These are phyloP conservation scores for Plasmodium knowlesi DNA, from an alignment of 169 alveolate genomes.

Conservation along the genomic window DNA sequence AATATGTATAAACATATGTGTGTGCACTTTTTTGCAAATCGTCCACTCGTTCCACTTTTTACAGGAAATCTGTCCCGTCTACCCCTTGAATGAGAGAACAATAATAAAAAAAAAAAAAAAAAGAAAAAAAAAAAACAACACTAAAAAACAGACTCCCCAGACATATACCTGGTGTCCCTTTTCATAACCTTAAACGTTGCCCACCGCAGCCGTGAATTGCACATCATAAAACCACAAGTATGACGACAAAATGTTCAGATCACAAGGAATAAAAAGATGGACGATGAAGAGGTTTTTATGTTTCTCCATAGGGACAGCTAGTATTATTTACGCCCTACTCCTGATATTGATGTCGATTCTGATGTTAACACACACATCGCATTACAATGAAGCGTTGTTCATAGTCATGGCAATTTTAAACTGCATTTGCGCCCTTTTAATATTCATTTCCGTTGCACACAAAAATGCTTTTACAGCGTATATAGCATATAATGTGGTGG, in stretches of 20 bases:
- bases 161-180: too few relatives aligned
- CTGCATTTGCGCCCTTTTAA: constrained; percentile 32
- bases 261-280: constrained; percentile 71
- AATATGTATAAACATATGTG: background rate
- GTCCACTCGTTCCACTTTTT: background rate
- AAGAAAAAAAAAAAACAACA: background rate
- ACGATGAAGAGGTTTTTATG: constrained; percentile 71
- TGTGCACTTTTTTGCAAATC: background rate
- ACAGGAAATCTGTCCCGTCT: background rate
- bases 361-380: constrained; percentile 67
- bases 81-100: background rate
- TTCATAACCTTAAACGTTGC: background rate
- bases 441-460: constrained; percentile 47
- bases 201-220: background rate
- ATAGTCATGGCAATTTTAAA: constrained; percentile 45
- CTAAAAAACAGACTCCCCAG: too few relatives aligned
- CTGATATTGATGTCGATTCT: constrained; percentile 43
- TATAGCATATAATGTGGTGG: constrained; percentile 66
- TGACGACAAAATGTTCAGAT: constrained; percentile 33
- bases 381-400: constrained; percentile 64
- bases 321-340: constrained; percentile 40
- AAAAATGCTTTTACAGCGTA: constrained; percentile 75
- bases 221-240: background rate
- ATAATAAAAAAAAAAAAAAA: too few relatives aligned
- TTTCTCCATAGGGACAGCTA: constrained; percentile 69